Base-by-base conservation (phyloP, 768 basidiomycete species). In the Coprinopsis strossmayeri region DNA sequence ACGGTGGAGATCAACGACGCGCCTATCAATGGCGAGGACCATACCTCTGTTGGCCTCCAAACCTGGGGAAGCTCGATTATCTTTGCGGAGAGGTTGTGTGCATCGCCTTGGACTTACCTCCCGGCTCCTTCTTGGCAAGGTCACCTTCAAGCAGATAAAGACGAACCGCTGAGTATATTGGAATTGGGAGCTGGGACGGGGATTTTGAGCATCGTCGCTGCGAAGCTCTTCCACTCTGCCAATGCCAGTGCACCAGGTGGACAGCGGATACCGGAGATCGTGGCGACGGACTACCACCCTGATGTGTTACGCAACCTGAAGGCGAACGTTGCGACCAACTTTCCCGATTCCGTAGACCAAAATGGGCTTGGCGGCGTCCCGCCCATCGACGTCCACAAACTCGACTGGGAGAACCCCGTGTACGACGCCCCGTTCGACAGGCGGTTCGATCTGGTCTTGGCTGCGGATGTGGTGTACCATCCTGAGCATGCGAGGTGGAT, bases 131-230 rank as follows among this genome's bases (percentile, higher is more conserved):
- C 40, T 26, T 25, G 27, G n/a, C n/a, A n/a, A n/a, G n/a, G n/a
- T n/a, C n/a, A n/a, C n/a, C n/a, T n/a, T n/a, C n/a, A n/a, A n/a
- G n/a, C n/a, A n/a, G n/a, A n/a, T n/a, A n/a, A n/a, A n/a, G n/a
- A n/a, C n/a, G n/a, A 34, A 44, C 53, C 66, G 5, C 46, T 77
- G 1, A 67, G 78, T 2, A 58, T 91, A 11, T 72, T 92, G 35
- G 88, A 93, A 62, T 74, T 93, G n/a, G 89, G 90, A 3, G 86
- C 87, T 0, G 90, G 90, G 2, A 92, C 90, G 0, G 90, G 90
- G 3, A 67, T 91, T 47, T 72, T 91, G n/a, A 87, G 87, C 54
- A 82, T 93, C 53, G 71, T 78, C 10, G 67, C 73, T 1, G 77
- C 79, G 1, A 80, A 63, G 51, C 48, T 59, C 13, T 61, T 78